phyloP scores from a whole-genome alignment of 164 flowering plant species.

The Vitis cinerea region DNA sequence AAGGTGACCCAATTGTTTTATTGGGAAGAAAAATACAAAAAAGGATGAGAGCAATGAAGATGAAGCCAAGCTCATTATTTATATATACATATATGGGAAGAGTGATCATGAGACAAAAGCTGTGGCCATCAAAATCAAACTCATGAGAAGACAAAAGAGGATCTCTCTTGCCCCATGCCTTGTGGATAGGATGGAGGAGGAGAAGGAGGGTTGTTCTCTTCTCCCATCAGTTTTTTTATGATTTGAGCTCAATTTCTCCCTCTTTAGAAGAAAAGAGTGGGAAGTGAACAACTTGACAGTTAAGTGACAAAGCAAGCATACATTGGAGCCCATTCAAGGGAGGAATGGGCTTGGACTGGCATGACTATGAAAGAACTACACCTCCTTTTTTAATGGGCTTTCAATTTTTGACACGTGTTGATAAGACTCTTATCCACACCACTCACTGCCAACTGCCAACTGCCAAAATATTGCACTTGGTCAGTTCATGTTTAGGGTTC shows the following conservation, averaged over 20 bases:
- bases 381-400: background rate
- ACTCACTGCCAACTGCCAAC: no score
- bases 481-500: no score
- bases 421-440: slow-evolving; percentile 22
- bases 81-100: background rate
- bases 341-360: slow-evolving; percentile 22
- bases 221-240: slow-evolving; percentile 6
- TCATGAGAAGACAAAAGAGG: slow-evolving; percentile 23
- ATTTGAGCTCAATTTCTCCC: background rate
- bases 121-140: slow-evolving; percentile 17
- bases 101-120: slow-evolving; percentile 7
- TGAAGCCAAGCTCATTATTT: background rate
- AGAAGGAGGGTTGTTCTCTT: slow-evolving; percentile 4
- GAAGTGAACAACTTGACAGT: slow-evolving; percentile 15
- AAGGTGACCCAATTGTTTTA: background rate
- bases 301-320: slow-evolving; percentile 7
- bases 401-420: slow-evolving; percentile 16
- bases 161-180: slow-evolving; percentile 32
- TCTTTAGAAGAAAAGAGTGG: no score
- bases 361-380: background rate
- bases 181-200: slow-evolving; percentile 17
- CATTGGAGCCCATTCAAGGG: slow-evolving; percentile 21
- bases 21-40: no score
- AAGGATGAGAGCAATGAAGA: background rate
- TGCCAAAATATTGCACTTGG: background rate